These are phyloP conservation scores for Symbiodinium pilosum DNA, from an alignment of 73 alveolate species.

Conservation along the genomic window DNA sequence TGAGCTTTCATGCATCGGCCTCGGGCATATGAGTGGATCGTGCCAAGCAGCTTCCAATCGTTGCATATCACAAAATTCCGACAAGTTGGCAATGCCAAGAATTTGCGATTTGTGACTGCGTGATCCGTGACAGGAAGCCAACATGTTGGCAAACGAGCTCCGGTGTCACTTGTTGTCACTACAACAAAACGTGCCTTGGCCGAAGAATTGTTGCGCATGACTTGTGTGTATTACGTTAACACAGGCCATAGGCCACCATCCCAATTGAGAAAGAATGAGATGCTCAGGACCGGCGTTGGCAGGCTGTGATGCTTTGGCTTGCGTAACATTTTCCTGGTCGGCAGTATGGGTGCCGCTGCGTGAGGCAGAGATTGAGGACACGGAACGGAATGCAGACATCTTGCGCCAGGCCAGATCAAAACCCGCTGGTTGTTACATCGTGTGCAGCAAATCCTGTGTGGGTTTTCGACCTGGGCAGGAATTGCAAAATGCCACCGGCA, in stretches of 20 bases:
- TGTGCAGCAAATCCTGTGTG: not conserved
- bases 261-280: no score
- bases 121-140: slow-evolving; percentile 9
- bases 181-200: no score
- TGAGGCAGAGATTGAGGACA: not conserved
- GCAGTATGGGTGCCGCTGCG: no score
- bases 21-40: no score
- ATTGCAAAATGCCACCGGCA: not conserved
- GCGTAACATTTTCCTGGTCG: no score
- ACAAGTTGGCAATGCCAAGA: not conserved
- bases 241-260: no score
- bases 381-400: not conserved
- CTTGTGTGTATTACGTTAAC: no score
- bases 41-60: no score
- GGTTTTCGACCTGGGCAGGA: not conserved
- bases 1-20: no score
- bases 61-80: no score
- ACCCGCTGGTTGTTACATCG: not conserved
- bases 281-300: not conserved
- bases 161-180: slow-evolving; percentile 26
- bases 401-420: not conserved
- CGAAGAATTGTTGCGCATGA: no score
- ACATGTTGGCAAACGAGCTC: slow-evolving; percentile 41
- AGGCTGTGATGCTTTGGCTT: not conserved
- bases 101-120: no score